A percentile compares a stretch with the other conserved stretches of the same genome.
phyloP scores from a whole-genome alignment of 345 rosid species.

The Diplotaxis tenuifolia region DNA sequence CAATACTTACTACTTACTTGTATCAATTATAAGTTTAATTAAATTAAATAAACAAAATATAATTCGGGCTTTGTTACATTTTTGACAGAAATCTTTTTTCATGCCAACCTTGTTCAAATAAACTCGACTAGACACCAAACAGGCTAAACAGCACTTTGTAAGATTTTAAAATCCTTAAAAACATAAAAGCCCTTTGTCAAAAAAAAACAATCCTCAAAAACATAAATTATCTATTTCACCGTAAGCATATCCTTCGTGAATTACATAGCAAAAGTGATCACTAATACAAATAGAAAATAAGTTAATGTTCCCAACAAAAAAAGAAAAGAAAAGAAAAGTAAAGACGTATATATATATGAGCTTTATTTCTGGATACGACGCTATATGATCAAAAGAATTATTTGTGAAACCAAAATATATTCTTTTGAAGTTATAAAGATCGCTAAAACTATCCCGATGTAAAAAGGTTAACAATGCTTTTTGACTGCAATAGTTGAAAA shows the following conservation, averaged over 20 bases:
- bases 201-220: neutral
- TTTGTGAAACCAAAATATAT: constrained; percentile 16
- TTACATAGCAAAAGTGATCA: neutral
- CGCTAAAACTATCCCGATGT: constrained; percentile 31
- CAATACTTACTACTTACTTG: neutral
- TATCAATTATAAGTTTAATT: neutral
- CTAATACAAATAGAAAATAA: neutral
- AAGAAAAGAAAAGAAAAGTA: constrained; percentile 15
- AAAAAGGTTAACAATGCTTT: constrained; percentile 33
- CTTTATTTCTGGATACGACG: constrained; percentile 35
- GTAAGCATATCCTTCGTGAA: neutral
- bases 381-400: constrained; percentile 25
- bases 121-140: neutral
- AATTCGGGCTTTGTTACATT: neutral
- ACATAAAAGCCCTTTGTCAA: too few relatives aligned
- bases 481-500: constrained; percentile 41
- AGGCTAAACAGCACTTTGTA: neutral
- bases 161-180: neutral
- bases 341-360: constrained; percentile 25
- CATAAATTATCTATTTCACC: neutral
- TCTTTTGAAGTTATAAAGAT: constrained; percentile 33
- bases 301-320: constrained; percentile 4
- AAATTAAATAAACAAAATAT: neutral
- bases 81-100: neutral
- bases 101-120: neutral